A percentile compares a stretch with the other conserved stretches of the same genome.
phyloP scores from a whole-genome alignment of 2,329 filamentous ascomycete genomes.

The Sporothrix euskadiensis region DNA sequence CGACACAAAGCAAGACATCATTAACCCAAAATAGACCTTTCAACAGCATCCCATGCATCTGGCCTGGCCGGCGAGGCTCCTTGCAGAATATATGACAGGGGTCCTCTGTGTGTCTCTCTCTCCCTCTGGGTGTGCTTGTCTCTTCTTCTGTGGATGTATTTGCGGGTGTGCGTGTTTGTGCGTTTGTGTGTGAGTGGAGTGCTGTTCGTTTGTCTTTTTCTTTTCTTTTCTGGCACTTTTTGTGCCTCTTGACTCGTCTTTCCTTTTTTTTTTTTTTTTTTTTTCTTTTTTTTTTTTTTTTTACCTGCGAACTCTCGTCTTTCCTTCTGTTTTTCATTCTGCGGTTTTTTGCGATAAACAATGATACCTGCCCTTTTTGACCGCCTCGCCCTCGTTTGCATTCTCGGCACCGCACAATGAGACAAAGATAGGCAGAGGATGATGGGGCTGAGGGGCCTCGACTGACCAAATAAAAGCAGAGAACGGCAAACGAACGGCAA shows the following conservation, averaged over 20 bases:
- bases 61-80: constrained; percentile 12
- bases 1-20: not conserved
- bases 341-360: not conserved
- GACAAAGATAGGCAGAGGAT: not conserved
- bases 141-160: constrained; percentile 12
- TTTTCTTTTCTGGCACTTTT: not conserved
- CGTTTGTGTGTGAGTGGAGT: constrained; percentile 5
- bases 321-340: not conserved
- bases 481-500: not conserved
- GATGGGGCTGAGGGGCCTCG: too few relatives aligned
- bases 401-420: constrained; percentile 9
- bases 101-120: not conserved
- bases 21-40: constrained; percentile 19
- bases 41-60: not conserved
- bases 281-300: not conserved
- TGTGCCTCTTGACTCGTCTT: too few relatives aligned
- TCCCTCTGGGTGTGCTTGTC: not conserved
- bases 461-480: too few relatives aligned
- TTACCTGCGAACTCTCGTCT: too few relatives aligned
- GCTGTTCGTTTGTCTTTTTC: not conserved
- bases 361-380: not conserved
- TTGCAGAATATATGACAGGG: constrained; percentile 15
- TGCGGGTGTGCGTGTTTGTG: not conserved
- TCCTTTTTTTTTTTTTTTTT: not conserved
- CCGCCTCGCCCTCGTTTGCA: constrained; percentile 10